Conservation (phyloP, 2,329 filamentous ascomycete species). For the Xylariaceae sp. region DNA sequence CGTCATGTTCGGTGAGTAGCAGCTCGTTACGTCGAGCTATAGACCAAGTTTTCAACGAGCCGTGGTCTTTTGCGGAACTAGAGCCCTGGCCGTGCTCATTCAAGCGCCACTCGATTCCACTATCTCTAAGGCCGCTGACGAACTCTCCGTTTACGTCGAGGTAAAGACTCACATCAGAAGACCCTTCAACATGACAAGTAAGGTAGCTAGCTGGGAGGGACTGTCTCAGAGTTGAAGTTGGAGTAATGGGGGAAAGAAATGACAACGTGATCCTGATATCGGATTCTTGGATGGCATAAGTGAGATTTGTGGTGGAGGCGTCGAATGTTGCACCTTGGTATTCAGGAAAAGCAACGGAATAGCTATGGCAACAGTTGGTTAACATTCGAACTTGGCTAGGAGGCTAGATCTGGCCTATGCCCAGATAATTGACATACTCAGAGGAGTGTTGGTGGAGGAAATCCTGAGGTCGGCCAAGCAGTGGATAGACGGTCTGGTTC, state of each 20-base stretch:
- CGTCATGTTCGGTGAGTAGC: constrained; percentile 70
- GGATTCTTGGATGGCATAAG: constrained; percentile 38
- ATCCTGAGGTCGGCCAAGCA: constrained; percentile 52
- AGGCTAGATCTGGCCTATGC: not conserved
- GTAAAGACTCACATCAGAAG: constrained; percentile 62
- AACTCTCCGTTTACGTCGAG: constrained; percentile 73
- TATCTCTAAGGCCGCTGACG: constrained; percentile 73
- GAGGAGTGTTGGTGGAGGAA: constrained; percentile 34
- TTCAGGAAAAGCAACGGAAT: constrained; percentile 40
- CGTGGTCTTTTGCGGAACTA: constrained; percentile 24
- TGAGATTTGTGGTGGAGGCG: constrained; percentile 49
- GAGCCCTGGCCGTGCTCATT: constrained; percentile 40
- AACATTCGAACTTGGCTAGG: not conserved
- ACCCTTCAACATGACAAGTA: constrained; percentile 66
- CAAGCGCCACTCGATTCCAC: constrained; percentile 68
- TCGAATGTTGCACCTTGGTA: constrained; percentile 47
- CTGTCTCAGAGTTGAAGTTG: constrained; percentile 76
- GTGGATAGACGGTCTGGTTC: constrained; percentile 44
- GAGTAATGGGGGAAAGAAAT: constrained; percentile 75
- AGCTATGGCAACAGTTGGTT: constrained; percentile 24
- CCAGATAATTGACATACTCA: constrained; percentile 10
- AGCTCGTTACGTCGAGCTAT: constrained; percentile 60
- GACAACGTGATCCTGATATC: constrained; percentile 44
- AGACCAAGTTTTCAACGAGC: constrained; percentile 62
- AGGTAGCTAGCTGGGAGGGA: constrained; percentile 81